phyloP scores from a whole-genome alignment of 192 early-diverging fungal species.

The Coemansia sp. region DNA sequence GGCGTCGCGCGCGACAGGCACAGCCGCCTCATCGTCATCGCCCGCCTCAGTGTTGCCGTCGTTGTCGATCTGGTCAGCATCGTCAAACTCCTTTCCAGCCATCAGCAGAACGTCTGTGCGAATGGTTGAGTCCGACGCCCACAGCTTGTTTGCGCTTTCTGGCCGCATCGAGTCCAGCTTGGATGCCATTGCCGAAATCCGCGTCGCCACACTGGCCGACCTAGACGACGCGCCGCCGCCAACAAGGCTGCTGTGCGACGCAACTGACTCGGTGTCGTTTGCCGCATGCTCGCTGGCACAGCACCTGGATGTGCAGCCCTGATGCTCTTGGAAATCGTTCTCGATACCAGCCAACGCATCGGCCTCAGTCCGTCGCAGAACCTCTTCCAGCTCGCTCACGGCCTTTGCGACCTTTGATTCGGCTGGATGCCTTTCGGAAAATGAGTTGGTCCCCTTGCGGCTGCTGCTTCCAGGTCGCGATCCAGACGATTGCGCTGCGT shows the following conservation, averaged over 20 bases:
- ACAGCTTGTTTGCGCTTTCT: slow-evolving; percentile 33
- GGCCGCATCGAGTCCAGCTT: slow-evolving; percentile 26
- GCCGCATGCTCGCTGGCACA: background rate
- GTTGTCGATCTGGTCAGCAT: slow-evolving; percentile 28
- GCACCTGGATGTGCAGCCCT: slow-evolving; percentile 7
- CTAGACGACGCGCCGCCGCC: slow-evolving; percentile 50
- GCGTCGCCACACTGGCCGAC: slow-evolving; percentile 42
- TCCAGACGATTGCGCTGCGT: background rate
- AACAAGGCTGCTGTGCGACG: slow-evolving; percentile 43
- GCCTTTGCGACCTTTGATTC: slow-evolving; percentile 56
- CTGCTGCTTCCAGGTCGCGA: background rate
- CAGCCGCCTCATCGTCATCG: slow-evolving; percentile 40
- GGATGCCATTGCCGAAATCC: slow-evolving; percentile 31
- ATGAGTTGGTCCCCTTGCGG: slow-evolving; percentile 10
- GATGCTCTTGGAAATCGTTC: slow-evolving; percentile 25
- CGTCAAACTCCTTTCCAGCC: slow-evolving; percentile 43
- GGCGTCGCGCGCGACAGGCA: slow-evolving; percentile 21
- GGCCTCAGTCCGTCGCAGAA: slow-evolving; percentile 49
- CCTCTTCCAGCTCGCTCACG: slow-evolving; percentile 55
- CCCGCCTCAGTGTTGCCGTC: slow-evolving; percentile 8
- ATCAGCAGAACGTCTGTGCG: slow-evolving; percentile 44
- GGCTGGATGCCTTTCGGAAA: slow-evolving; percentile 41
- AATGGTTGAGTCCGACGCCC: slow-evolving; percentile 47
- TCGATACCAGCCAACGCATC: slow-evolving; percentile 35
- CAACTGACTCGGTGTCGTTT: slow-evolving; percentile 26